These are phyloP conservation scores for Turritis glabra DNA, from an alignment of 345 rosid species.

Conservation along the genomic window DNA sequence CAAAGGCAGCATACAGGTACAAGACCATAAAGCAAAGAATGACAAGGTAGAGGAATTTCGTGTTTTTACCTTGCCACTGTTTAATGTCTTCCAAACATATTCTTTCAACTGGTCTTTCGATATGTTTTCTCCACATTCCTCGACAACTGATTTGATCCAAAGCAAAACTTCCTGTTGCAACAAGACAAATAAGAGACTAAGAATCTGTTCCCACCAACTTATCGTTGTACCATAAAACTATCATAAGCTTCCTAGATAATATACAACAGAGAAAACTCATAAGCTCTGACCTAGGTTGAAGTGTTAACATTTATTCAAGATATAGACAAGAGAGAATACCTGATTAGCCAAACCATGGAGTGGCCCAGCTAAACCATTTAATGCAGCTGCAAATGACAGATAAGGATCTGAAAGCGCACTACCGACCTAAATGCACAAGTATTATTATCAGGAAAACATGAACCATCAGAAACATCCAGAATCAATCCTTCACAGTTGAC, in stretches of 20 bases:
- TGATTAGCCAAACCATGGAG: constrained; percentile 99
- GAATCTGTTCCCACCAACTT: not conserved
- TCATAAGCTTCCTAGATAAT: constrained; percentile 16
- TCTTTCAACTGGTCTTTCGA: constrained; percentile 78
- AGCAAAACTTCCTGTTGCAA: constrained; percentile 82
- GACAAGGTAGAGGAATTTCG: not conserved
- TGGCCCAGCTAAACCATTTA: constrained; percentile 99
- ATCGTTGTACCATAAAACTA: constrained; percentile 5
- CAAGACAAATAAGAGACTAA: constrained; percentile 14
- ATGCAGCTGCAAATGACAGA: constrained; percentile 96
- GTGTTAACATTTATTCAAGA: not conserved
- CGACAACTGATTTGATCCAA: constrained; percentile 93
- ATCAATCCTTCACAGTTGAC: not conserved
- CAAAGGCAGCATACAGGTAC: too few relatives aligned
- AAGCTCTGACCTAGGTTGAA: constrained; percentile 14
- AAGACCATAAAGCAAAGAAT: not conserved
- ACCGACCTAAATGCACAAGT: constrained; percentile 59
- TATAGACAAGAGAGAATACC: constrained; percentile 49
- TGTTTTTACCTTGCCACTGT: constrained; percentile 80
- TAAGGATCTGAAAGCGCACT: constrained; percentile 99
- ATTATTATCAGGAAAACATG: constrained; percentile 18
- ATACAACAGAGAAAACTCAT: not conserved
- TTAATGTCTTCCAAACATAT: constrained; percentile 92
- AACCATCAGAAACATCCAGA: not conserved
- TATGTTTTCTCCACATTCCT: constrained; percentile 87